Base-by-base conservation (phyloP, 768 basidiomycete species). In the Daedalea quercina region DNA sequence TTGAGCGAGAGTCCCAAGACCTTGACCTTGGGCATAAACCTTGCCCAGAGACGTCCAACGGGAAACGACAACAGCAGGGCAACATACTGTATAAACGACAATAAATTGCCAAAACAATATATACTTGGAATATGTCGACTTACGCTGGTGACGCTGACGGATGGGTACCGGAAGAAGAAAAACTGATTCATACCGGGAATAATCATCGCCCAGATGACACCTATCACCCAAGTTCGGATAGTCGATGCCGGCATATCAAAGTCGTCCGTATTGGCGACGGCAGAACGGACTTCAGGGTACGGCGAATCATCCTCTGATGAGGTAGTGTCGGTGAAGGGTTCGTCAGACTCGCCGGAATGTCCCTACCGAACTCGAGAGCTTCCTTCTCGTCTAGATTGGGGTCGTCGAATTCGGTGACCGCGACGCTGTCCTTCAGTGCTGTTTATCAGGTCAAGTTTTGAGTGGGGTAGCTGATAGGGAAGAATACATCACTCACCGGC, bases 111-210 rank as follows among this genome's bases (percentile, higher is more conserved):
- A 25, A 44, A 40, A 40, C 52, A n/a, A n/a, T n/a, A n/a, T n/a
- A n/a, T n/a, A n/a, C n/a, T n/a, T n/a, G 23, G 22, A 44, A 40
- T 28, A 28, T n/a, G 24, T 8, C 67, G n/a, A n/a, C n/a, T 26
- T 58, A 71, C 73, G 65, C 73, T 72, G n/a, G 74, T 75, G 55
- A 90, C 75, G 22, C 72, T 70, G 12, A 89, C 81, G 28, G 76
- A 76, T 3, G 88, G 87, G 61, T 80, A 85, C 15, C 85, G 82
- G 69, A 88, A 87, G 74, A 79, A 84, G 69, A 87, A 84, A 70
- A 87, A 85, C 55, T 86, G 87, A 61, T 90, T 87, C 47, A 81
- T 67, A 33, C 80, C 81, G 11, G 81, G 77, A 42, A 83, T 73
- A 23, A 82, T 47, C 44, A 78, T 72, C 3, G 81, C 74, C 74